These are phyloP conservation scores for Penicillium psychrosexuale DNA, from an alignment of 2,329 filamentous ascomycete species.

Conservation along the genomic window DNA sequence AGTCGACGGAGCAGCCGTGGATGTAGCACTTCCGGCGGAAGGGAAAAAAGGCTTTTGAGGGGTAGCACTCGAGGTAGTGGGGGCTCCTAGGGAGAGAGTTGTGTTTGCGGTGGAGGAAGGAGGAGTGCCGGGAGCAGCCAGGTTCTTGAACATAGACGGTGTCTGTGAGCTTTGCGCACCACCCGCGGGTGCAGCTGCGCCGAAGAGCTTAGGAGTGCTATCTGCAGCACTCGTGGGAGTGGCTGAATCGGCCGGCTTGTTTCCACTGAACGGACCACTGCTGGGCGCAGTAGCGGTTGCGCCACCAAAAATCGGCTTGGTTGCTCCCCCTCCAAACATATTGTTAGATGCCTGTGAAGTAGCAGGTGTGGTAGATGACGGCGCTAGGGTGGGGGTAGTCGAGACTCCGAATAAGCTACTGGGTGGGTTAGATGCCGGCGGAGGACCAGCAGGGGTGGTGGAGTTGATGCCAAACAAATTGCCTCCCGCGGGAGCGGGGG, in stretches of 20 bases:
- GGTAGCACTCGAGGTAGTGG: slow-evolving; percentile 30
- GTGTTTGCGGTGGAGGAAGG: slow-evolving; percentile 14
- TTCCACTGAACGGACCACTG: slow-evolving; percentile 30
- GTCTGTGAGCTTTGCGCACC: slow-evolving; percentile 20
- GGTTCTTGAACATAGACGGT: slow-evolving; percentile 32
- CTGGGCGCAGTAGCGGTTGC: slow-evolving; percentile 21
- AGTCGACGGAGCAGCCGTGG: slow-evolving; percentile 31
- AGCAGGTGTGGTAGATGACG: slow-evolving; percentile 28
- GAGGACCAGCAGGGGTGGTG: slow-evolving; percentile 52
- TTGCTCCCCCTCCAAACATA: slow-evolving; percentile 28
- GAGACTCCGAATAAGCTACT: slow-evolving; percentile 24
- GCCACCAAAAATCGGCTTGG: slow-evolving; percentile 29
- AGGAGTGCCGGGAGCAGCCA: slow-evolving; percentile 21
- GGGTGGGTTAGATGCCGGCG: slow-evolving; percentile 36
- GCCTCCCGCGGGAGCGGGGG: slow-evolving; percentile 37
- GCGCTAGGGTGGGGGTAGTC: slow-evolving; percentile 20
- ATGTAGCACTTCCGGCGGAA: slow-evolving; percentile 26
- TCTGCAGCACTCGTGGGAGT: slow-evolving; percentile 25
- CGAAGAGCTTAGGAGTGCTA: slow-evolving; percentile 30
- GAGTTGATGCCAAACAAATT: slow-evolving; percentile 42
- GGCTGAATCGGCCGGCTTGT: slow-evolving; percentile 32
- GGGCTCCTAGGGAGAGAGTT: slow-evolving; percentile 22
- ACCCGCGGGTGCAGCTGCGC: slow-evolving; percentile 18
- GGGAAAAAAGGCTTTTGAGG: slow-evolving; percentile 38
- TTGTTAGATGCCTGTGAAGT: slow-evolving; percentile 28